A percentile compares a stretch with the other conserved stretches of the same genome.
These are phyloP conservation scores for Melastoma candidum DNA, from an alignment of 441 rosid species.

Conservation along the genomic window DNA sequence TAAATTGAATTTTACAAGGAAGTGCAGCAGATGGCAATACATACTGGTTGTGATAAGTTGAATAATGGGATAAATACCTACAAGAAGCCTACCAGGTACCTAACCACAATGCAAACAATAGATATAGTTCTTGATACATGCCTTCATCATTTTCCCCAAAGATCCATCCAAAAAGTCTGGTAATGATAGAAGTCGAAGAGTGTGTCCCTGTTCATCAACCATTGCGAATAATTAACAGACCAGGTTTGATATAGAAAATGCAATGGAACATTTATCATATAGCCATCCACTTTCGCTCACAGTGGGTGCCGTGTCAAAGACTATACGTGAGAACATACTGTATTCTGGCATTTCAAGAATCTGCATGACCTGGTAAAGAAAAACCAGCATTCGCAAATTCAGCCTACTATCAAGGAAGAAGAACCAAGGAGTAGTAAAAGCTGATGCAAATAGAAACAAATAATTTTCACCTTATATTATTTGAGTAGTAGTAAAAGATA, in stretches of 20 bases:
- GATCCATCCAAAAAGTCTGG: constrained; percentile 15
- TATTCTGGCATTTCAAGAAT: constrained; percentile 10
- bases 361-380: constrained; percentile 5
- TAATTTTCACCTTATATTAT: no score
- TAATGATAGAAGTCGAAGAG: constrained; percentile 13
- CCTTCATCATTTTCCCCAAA: constrained; percentile 16
- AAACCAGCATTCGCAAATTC: not conserved
- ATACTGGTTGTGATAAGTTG: no score
- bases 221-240: not conserved
- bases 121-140: not conserved
- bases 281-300: constrained; percentile 4
- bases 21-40: no score
- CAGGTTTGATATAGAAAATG: not conserved
- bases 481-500: no score
- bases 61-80: no score
- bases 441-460: no score
- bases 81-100: not conserved
- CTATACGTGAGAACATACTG: constrained; percentile 9
- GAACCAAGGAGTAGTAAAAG: not conserved
- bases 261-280: not conserved
- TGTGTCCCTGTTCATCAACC: constrained; percentile 12
- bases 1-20: no score
- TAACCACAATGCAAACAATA: not conserved
- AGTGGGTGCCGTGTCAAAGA: constrained; percentile 13
- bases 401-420: not conserved